Base-by-base conservation (phyloP, 352 stramenopile genomes). In the Globisporangium iwayamae region DNA sequence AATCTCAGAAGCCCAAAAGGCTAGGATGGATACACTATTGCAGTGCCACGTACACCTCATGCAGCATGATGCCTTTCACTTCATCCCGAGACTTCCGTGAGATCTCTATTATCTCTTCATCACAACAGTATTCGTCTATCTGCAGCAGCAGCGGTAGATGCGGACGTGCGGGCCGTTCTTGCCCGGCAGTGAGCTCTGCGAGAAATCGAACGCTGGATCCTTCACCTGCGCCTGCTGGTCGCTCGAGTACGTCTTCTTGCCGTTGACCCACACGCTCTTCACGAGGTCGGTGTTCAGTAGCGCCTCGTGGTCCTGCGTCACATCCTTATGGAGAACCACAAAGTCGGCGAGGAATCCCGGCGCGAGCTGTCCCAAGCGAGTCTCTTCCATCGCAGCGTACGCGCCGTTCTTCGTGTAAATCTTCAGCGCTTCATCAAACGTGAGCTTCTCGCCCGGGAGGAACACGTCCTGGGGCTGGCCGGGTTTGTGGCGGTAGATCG, bases 361-460 rank as follows among this genome's bases (percentile, higher is more conserved):
- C 4, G 68, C 60, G 22, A 94, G 63, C 41, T 87, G 71, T 2
- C 85, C 85, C 2, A 94, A 62, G 14, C 22, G 65, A 6, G 66
- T 47, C 53, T 94, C 85, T 43, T 85, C 67, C 71, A 82, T 90
- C 11, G 75, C 78, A 3, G 85, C 80, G 61, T 78, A 94, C 20
- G 75, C 79, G 8, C 81, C 83, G 64, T 86, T 86, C 61, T 79
- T 81, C 4, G 89, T 96, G 74, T 97, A 97, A 13, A 96, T 67
- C 34, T 75, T 65, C 13, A 97, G 71, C 11, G 89, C 89, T 68
- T 96, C 69, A 0, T 72, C 63, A 60, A 97, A 96, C 4, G 74
- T 84, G 20, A 97, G 66, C 18, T 66, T 51, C 58, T 97, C 86
- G 18, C 83, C 56, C 0, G 77, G 85, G 18, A 93, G 69, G 50